These are phyloP conservation scores for Ciborinia camelliae DNA, from an alignment of 2,329 filamentous ascomycete species.

Conservation along the genomic window DNA sequence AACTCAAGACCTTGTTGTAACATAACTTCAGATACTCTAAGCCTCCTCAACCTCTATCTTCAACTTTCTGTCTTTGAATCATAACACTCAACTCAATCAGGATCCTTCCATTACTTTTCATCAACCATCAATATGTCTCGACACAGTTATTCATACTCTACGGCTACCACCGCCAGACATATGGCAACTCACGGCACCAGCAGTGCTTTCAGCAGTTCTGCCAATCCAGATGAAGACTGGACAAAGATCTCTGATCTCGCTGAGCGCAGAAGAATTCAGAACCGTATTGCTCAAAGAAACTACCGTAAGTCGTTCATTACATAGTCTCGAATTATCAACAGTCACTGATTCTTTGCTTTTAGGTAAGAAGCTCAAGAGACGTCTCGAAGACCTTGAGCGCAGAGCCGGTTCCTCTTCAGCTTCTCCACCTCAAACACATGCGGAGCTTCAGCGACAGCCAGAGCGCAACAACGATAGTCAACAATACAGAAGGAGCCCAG, in stretches of 20 bases:
- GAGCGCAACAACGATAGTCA: constrained; percentile 33
- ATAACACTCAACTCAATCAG: constrained; percentile 15
- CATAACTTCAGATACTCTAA: constrained; percentile 22
- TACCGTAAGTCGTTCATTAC: constrained; percentile 68
- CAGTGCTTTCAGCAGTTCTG: constrained; percentile 91
- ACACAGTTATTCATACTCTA: constrained; percentile 36
- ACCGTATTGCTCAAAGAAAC: constrained; percentile 95
- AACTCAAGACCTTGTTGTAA: constrained; percentile 25
- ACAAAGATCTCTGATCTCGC: constrained; percentile 98
- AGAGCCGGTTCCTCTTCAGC: constrained; percentile 63
- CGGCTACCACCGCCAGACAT: constrained; percentile 49
- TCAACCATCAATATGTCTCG: constrained; percentile 34
- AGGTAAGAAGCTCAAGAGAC: constrained; percentile 93
- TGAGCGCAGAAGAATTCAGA: constrained; percentile 90
- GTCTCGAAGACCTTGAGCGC: constrained; percentile 79
- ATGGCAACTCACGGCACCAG: constrained; percentile 74
- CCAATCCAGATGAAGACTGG: constrained; percentile 97
- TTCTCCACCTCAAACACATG: constrained; percentile 52
- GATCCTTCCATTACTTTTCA: constrained; percentile 21
- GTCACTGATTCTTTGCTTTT: constrained; percentile 26
- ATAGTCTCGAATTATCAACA: constrained; percentile 3
- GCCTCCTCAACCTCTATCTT: constrained; percentile 6
- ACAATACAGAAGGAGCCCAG: constrained; percentile 33
- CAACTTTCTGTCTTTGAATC: constrained; percentile 19
- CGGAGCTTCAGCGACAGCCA: constrained; percentile 43